phyloP scores from a whole-genome alignment of 1,284 basidiomycete genomes.

The Moesziomyces sp. region DNA sequence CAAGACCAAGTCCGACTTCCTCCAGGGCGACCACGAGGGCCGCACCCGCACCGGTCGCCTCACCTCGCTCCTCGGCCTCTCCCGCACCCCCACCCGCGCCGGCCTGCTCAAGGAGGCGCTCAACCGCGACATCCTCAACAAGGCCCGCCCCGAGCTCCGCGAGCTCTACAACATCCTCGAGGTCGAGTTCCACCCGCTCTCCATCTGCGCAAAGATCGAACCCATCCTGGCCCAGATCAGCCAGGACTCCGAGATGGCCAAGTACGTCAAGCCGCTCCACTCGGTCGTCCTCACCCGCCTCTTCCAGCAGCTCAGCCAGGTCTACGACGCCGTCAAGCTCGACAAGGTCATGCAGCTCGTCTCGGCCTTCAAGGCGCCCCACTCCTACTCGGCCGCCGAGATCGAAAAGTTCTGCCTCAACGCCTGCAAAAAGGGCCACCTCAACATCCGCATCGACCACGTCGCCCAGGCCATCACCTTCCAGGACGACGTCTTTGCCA shows the following conservation, averaged over 20 bases:
- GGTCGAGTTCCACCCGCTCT: constrained; percentile 93
- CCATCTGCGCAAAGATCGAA: constrained; percentile 83
- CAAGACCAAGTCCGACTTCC: constrained; percentile 70
- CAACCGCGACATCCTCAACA: constrained; percentile 83
- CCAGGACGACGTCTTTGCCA: constrained; percentile 74
- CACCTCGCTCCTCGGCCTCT: constrained; percentile 85
- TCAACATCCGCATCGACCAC: constrained; percentile 90
- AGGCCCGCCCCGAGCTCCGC: constrained; percentile 81
- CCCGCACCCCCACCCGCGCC: constrained; percentile 85
- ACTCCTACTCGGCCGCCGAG: constrained; percentile 64
- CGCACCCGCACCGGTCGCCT: constrained; percentile 78
- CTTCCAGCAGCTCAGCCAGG: constrained; percentile 92
- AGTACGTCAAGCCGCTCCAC: constrained; percentile 88
- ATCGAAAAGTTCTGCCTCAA: constrained; percentile 82
- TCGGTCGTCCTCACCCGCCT: constrained; percentile 91
- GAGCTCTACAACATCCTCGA: constrained; percentile 90
- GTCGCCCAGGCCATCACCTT: constrained; percentile 86
- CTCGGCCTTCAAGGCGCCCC: constrained; percentile 64
- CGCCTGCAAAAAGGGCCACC: constrained; percentile 87
- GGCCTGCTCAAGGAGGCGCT: constrained; percentile 75
- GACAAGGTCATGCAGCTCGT: constrained; percentile 65
- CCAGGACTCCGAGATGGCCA: constrained; percentile 63
- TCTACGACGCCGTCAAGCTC: constrained; percentile 86
- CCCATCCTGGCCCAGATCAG: constrained; percentile 76
- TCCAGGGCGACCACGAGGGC: constrained; percentile 73